These are phyloP conservation scores for Xylariales sp. DNA, from an alignment of 2,329 filamentous ascomycete genomes.

Conservation along the genomic window DNA sequence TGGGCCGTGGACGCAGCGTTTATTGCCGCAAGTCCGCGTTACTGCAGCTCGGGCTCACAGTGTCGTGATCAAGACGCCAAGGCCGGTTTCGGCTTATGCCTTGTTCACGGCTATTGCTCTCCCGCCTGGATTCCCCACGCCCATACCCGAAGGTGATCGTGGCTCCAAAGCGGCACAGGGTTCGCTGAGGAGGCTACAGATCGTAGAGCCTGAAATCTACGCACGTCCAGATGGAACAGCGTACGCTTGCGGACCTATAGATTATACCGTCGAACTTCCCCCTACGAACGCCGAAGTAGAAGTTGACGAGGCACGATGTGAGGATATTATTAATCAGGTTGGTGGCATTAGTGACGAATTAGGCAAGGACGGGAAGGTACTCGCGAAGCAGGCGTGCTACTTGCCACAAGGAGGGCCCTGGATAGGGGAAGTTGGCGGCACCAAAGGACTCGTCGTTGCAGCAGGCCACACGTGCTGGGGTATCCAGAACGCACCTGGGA, in stretches of 20 bases:
- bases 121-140: conserved; percentile 44
- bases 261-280: conserved; percentile 59
- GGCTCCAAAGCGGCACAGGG: conserved; percentile 7
- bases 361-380: conserved; percentile 50
- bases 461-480: conserved; percentile 79
- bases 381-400: conserved; percentile 69
- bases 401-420: conserved; percentile 67
- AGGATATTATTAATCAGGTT: conserved; percentile 65
- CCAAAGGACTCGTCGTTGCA: conserved; percentile 62
- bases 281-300: conserved; percentile 56
- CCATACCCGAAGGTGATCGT: conserved; percentile 18
- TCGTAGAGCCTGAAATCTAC: conserved; percentile 71
- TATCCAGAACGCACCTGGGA: conserved; percentile 74
- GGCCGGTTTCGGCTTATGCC: conserved; percentile 50
- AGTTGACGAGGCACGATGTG: conserved; percentile 60
- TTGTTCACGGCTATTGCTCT: conserved; percentile 70
- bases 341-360: conserved; percentile 48
- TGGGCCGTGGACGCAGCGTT: conserved; percentile 40
- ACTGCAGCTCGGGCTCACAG: conserved; percentile 39
- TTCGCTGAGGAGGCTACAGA: conserved; percentile 26
- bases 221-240: conserved; percentile 69
- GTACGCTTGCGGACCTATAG: conserved; percentile 69
- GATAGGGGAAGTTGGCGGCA: conserved; percentile 59
- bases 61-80: conserved; percentile 36
- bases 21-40: conserved; percentile 39